Base-by-base conservation (phyloP, 108 stramenopile species). In the Nitzschia palea region DNA sequence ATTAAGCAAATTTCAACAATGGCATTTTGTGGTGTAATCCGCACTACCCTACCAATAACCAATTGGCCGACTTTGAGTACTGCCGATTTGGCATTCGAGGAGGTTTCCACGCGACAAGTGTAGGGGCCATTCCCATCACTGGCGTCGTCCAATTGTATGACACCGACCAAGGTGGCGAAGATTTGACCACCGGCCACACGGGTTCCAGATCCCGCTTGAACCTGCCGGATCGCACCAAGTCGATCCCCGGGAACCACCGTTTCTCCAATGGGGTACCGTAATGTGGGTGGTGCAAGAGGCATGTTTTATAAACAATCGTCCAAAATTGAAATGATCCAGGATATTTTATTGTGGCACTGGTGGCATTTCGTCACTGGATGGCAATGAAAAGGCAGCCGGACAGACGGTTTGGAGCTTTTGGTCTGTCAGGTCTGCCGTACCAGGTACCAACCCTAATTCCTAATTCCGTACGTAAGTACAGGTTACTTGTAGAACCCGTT, bases 231-330 rank as follows among this genome's bases (percentile, higher is more conserved):
- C 36, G 71, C 77, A 9, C 87, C 86, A 0, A 95, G 43, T 8
- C 86, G 80, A 56, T 95, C 93, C 20, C 93, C 93, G 22, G 93
- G 93, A 22, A 82, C 78, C 0, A 94, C 83, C 0, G 63, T 77
- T 18, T 73, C 69, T 34, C 79, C 83, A 0, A 77, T 33, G 20
- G 53, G 22, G 51, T 77, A 82, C 56, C 89, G 88, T 14, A 90
- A 78, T 43, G 34, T 48, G 9, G 86, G 82, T 20, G 53, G 65
- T n/a, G n/a, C n/a, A n/a, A n/a, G n/a, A n/a, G n/a, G n/a, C n/a
- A n/a, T n/a, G n/a, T n/a, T n/a, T n/a, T n/a, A n/a, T n/a, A n/a
- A n/a, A n/a, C n/a, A n/a, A n/a, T n/a, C n/a, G n/a, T n/a, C n/a
- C n/a, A n/a, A n/a, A n/a, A n/a, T n/a, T n/a, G n/a, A n/a, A n/a